Evolutionary conservation across 83 land plant species (phyloP).

Genomic region (Thuja plicata): DNA sequence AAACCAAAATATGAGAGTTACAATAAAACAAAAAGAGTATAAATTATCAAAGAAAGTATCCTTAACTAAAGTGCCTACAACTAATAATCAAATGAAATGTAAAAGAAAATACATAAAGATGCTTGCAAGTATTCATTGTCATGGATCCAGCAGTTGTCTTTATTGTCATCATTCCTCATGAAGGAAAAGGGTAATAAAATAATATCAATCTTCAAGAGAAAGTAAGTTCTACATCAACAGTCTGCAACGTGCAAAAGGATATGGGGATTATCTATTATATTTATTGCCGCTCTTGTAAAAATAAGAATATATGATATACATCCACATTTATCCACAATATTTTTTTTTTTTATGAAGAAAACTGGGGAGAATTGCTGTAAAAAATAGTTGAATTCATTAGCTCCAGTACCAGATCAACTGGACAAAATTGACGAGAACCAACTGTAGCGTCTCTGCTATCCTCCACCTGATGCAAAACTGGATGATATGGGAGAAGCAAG

Average conservation of each 20-base stretch:
- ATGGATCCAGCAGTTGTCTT: neutral
- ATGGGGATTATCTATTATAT: neutral
- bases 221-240: neutral
- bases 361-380: slow-evolving; percentile 40
- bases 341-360: slow-evolving; percentile 40
- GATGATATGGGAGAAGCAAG: neutral
- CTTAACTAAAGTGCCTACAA: neutral
- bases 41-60: neutral
- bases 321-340: slow-evolving; percentile 30
- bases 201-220: neutral
- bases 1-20: neutral
- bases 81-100: neutral
- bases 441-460: neutral
- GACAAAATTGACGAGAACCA: neutral
- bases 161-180: neutral
- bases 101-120: neutral
- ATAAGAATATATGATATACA: neutral
- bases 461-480: neutral
- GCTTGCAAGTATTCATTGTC: neutral
- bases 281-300: neutral
- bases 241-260: neutral
- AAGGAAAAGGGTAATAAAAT: neutral
- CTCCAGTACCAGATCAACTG: too few relatives aligned
- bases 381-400: too few relatives aligned
- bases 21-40: neutral